Percentiles rank a stretch among this genome's conserved stretches.
phyloP scores from a whole-genome alignment of 805 yeast genomes.

The Sugiyamaella valdiviana region DNA sequence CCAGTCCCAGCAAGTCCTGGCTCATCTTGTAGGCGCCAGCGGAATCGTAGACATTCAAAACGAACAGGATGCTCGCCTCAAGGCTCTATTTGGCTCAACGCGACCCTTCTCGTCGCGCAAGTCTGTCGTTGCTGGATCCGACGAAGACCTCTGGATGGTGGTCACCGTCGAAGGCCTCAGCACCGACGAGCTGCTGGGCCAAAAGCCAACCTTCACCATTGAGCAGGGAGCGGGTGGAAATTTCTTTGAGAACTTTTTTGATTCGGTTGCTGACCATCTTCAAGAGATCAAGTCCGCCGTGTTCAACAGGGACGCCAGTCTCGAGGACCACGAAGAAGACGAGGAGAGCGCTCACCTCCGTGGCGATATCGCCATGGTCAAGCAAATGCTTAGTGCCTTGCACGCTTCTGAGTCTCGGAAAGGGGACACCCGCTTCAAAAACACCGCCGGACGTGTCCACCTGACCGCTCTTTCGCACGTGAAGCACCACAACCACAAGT shows the following conservation, averaged over 20 bases:
- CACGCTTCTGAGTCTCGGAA: no score
- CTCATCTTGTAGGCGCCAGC: constrained; percentile 17
- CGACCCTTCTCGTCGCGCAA: not conserved
- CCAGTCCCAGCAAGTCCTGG: constrained; percentile 20
- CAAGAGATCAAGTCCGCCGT: no score
- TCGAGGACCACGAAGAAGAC: no score
- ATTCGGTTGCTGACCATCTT: constrained; percentile 9
- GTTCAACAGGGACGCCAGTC: no score
- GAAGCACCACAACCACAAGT: no score
- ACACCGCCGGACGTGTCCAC: no score
- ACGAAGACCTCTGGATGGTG: constrained; percentile 12
- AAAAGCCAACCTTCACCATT: constrained; percentile 17
- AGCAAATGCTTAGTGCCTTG: no score
- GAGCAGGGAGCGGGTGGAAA: constrained; percentile 11
- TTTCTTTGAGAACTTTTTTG: constrained; percentile 9
- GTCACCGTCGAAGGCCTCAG: constrained; percentile 20
- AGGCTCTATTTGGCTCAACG: not conserved
- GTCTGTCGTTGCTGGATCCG: not conserved
- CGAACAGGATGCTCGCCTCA: constrained; percentile 10
- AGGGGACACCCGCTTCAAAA: no score
- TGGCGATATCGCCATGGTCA: not conserved
- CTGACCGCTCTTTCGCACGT: constrained; percentile 9
- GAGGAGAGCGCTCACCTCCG: constrained; percentile 1
- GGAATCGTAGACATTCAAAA: constrained; percentile 4
- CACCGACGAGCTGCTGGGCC: constrained; percentile 17